Conservation (phyloP, 1,139 yeast genomes). For the Magnusiomyces tetraspermus region DNA sequence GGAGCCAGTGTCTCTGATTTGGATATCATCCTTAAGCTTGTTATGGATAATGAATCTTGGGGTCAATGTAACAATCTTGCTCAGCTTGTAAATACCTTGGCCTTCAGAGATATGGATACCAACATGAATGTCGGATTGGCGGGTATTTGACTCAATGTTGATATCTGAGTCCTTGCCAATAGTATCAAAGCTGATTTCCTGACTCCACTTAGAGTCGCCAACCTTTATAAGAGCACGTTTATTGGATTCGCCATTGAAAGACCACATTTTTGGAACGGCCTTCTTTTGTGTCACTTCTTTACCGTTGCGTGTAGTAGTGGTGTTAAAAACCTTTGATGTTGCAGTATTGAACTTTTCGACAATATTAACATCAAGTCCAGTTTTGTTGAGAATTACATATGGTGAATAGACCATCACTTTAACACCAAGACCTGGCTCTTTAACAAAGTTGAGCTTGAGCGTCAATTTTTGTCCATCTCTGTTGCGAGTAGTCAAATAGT, state of each 20-base stretch:
- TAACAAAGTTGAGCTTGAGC: slow-evolving; percentile 55
- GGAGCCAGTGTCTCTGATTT: slow-evolving; percentile 54
- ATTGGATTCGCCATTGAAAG: slow-evolving; percentile 57
- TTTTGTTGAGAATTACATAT: slow-evolving; percentile 70
- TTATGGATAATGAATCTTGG: slow-evolving; percentile 78
- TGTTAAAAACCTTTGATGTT: slow-evolving; percentile 31
- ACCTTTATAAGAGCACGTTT: slow-evolving; percentile 64
- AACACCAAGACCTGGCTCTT: slow-evolving; percentile 17
- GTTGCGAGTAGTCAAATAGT: slow-evolving; percentile 27
- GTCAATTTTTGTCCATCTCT: slow-evolving; percentile 57
- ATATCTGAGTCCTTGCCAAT: slow-evolving; percentile 74
- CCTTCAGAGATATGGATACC: slow-evolving; percentile 78
- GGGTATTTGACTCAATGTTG: slow-evolving; percentile 46
- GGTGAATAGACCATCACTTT: slow-evolving; percentile 68
- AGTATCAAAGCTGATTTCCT: slow-evolving; percentile 77
- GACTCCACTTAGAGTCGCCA: slow-evolving; percentile 68
- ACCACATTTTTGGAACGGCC: slow-evolving; percentile 68
- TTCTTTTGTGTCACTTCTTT: slow-evolving; percentile 23
- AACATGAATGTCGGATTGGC: slow-evolving; percentile 49
- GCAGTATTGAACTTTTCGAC: slow-evolving; percentile 47
- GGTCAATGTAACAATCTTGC: slow-evolving; percentile 69
- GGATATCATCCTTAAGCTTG: slow-evolving; percentile 46
- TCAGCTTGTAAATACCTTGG: slow-evolving; percentile 68
- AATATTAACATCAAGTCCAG: slow-evolving; percentile 57
- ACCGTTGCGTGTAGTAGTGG: slow-evolving; percentile 9